phyloP scores from a whole-genome alignment of 2,329 filamentous ascomycete genomes.

The Fonsecaea pugnacius region DNA sequence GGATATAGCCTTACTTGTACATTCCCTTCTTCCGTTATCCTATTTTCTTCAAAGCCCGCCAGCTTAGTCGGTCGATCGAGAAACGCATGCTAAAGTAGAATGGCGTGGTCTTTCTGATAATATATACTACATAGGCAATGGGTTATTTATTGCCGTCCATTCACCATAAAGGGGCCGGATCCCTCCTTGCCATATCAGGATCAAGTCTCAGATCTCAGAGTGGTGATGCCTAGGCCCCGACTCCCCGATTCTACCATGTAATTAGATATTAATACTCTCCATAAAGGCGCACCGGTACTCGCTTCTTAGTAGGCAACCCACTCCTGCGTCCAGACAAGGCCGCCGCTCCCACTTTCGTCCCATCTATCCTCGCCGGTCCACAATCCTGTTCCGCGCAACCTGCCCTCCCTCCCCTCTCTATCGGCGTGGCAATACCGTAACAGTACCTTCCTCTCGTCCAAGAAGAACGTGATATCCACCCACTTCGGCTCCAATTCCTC shows the following conservation, averaged over 20 bases:
- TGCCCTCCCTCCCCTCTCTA: constrained; percentile 24
- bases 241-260: too few species aligned
- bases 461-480: constrained; percentile 37
- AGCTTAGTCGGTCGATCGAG: too few species aligned
- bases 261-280: neutral
- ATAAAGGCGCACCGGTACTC: neutral
- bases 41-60: too few species aligned
- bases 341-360: constrained; percentile 30
- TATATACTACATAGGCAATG: neutral
- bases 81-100: neutral
- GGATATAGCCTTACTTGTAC: too few species aligned
- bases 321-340: constrained; percentile 37
- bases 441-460: constrained; percentile 34
- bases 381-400: constrained; percentile 27
- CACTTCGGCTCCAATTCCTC: constrained; percentile 34
- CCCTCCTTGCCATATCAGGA: neutral
- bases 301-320: constrained; percentile 31
- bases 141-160: too few species aligned
- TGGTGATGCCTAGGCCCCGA: too few species aligned
- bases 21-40: too few species aligned
- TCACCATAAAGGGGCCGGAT: too few species aligned
- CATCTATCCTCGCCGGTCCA: constrained; percentile 18
- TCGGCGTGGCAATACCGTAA: constrained; percentile 35
- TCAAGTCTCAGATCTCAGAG: neutral
- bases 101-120: neutral